Evolutionary conservation across 176 grass and related monocot genomes (phyloP).

Genomic region (Microstegium vimineum): DNA sequence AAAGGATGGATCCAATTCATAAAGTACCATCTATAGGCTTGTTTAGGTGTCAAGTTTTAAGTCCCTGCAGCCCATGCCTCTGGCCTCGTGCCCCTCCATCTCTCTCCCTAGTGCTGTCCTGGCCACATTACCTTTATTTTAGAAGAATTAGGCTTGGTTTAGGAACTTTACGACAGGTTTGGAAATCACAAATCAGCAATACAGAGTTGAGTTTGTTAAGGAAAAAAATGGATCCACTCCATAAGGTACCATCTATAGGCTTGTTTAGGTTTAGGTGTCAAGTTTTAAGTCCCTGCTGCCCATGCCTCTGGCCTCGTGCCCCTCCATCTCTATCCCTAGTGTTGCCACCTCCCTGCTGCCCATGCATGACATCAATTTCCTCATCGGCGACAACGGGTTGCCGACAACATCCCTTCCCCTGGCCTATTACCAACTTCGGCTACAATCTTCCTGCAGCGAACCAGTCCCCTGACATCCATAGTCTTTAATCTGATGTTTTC

Average conservation of each 20-base stretch:
- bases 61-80: not conserved
- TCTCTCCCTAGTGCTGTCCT: too few relatives aligned
- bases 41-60: not conserved
- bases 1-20: not conserved
- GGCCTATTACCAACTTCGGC: not conserved
- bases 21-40: not conserved
- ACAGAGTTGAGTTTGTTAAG: not conserved
- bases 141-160: not conserved
- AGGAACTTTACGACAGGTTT: not conserved
- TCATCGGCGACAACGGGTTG: not conserved
- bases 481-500: not conserved
- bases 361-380: not conserved
- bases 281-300: too few relatives aligned
- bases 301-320: not conserved
- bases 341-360: not conserved
- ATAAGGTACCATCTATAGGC: not conserved
- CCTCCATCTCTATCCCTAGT: not conserved
- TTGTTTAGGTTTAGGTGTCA: not conserved
- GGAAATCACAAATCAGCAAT: not conserved
- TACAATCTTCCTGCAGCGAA: not conserved
- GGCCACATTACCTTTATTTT: too few relatives aligned
- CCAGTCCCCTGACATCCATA: not conserved
- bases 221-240: not conserved
- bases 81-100: not conserved
- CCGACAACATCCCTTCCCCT: not conserved